These are phyloP conservation scores for Limtongozyma cylindracea DNA, from an alignment of 805 yeast species.

Conservation along the genomic window DNA sequence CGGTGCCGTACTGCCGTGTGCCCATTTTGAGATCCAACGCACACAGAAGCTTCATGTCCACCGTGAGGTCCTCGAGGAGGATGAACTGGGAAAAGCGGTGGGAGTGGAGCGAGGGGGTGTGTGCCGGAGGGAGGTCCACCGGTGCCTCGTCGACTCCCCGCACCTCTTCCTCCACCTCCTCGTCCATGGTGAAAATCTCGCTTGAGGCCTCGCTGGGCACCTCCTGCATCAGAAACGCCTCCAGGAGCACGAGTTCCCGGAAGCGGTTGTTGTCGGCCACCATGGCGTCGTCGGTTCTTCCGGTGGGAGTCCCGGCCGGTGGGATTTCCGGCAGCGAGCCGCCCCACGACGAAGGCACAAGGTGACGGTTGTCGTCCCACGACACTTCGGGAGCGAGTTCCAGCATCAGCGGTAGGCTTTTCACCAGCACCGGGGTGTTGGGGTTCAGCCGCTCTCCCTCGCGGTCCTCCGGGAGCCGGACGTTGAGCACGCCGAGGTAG, in stretches of 20 bases:
- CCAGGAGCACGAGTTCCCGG: no score
- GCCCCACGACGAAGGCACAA: no score
- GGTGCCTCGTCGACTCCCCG: background rate
- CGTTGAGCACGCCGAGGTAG: slow-evolving; percentile 86
- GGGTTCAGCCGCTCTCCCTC: no score
- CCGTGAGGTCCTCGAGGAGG: slow-evolving; percentile 72
- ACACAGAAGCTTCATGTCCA: slow-evolving; percentile 64
- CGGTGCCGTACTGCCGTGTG: slow-evolving; percentile 94
- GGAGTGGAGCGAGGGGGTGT: slow-evolving; percentile 9
- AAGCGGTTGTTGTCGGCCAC: slow-evolving; percentile 64
- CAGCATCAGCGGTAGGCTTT: no score
- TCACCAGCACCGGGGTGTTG: no score
- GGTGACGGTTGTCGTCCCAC: no score
- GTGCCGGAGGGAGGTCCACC: slow-evolving; percentile 1
- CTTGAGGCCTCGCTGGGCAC: slow-evolving; percentile 1
- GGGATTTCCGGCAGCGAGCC: no score
- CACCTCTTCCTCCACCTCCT: slow-evolving; percentile 1
- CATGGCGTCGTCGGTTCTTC: slow-evolving; percentile 7
- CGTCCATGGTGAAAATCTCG: slow-evolving; percentile 9
- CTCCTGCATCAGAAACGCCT: no score
- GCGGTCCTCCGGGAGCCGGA: slow-evolving; percentile 23
- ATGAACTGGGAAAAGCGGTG: slow-evolving; percentile 61
- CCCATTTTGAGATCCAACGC: slow-evolving; percentile 96
- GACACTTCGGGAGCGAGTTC: no score
- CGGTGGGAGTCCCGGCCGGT: no score